phyloP scores from a whole-genome alignment of 2,329 filamentous ascomycete species.

The Venturia nashicola region DNA sequence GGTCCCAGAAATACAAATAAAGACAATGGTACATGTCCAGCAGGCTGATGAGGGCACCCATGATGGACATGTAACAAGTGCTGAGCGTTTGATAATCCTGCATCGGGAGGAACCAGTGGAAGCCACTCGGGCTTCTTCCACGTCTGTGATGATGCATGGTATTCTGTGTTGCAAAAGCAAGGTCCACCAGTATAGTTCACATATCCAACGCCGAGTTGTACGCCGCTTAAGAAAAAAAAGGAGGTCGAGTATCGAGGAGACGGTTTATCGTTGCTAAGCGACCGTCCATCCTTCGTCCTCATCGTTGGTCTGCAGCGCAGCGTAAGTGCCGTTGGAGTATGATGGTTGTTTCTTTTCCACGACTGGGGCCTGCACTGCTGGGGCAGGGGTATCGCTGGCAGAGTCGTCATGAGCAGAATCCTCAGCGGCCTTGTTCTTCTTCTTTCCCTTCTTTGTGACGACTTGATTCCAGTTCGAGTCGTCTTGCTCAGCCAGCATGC shows the following conservation, averaged over 20 bases:
- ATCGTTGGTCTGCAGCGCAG: neutral
- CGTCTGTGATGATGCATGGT: neutral
- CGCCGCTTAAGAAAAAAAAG: neutral
- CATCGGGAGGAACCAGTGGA: neutral
- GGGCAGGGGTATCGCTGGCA: neutral
- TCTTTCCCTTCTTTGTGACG: constrained; percentile 42
- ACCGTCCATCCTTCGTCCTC: constrained; percentile 5
- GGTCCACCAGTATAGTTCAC: neutral
- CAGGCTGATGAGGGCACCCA: neutral
- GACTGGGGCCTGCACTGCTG: neutral
- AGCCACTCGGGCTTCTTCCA: neutral
- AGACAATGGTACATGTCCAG: neutral
- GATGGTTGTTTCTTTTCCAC: neutral
- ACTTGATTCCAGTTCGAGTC: constrained; percentile 51
- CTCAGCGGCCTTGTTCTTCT: constrained; percentile 14
- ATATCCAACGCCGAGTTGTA: constrained; percentile 1
- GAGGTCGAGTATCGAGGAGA: neutral
- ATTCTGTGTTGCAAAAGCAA: neutral
- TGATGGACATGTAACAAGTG: neutral
- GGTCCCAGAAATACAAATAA: neutral
- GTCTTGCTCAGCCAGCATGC: constrained; percentile 31
- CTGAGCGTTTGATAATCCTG: neutral
- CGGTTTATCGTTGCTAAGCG: neutral
- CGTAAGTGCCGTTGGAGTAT: neutral
- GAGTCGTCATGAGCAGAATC: neutral